Conservation (phyloP, 1,284 basidiomycete species). For the Clitocybe nebularis region DNA sequence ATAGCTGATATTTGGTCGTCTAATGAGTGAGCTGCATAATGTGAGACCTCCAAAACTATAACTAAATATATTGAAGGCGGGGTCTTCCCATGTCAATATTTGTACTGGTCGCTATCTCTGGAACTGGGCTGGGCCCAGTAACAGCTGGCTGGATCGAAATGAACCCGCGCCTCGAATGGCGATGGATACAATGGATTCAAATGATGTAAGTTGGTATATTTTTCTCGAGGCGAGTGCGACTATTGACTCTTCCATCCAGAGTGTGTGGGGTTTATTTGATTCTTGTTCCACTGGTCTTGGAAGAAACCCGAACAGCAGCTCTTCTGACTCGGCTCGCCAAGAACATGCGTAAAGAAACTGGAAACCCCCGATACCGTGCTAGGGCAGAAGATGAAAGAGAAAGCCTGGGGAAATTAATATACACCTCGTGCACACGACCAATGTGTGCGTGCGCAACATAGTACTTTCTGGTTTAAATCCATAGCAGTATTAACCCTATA, state of each 20-base stretch:
- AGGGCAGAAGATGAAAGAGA: slow-evolving; percentile 62
- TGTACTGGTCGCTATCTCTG: slow-evolving; percentile 50
- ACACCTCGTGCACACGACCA: slow-evolving; percentile 65
- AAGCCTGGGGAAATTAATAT: slow-evolving; percentile 53
- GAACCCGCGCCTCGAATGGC: slow-evolving; percentile 59
- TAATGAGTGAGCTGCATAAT: slow-evolving; percentile 43
- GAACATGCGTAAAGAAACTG: slow-evolving; percentile 57
- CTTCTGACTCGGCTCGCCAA: slow-evolving; percentile 58
- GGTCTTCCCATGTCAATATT: slow-evolving; percentile 73
- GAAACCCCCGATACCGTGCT: slow-evolving; percentile 57
- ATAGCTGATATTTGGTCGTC: slow-evolving; percentile 69
- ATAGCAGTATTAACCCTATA: too few species aligned
- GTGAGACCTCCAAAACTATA: not conserved
- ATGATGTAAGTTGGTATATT: slow-evolving; percentile 44
- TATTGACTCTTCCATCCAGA: not conserved
- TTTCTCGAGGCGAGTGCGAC: slow-evolving; percentile 2
- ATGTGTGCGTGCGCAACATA: slow-evolving; percentile 37
- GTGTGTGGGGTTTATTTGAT: slow-evolving; percentile 38
- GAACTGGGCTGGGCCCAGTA: slow-evolving; percentile 63
- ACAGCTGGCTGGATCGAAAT: slow-evolving; percentile 71
- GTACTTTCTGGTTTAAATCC: too few species aligned
- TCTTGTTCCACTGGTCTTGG: slow-evolving; percentile 46
- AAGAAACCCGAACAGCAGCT: slow-evolving; percentile 60
- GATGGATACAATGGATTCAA: slow-evolving; percentile 82
- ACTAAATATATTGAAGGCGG: slow-evolving; percentile 37